Conservation (phyloP, 164 flowering plant genomes). For the Vitis riparia region DNA sequence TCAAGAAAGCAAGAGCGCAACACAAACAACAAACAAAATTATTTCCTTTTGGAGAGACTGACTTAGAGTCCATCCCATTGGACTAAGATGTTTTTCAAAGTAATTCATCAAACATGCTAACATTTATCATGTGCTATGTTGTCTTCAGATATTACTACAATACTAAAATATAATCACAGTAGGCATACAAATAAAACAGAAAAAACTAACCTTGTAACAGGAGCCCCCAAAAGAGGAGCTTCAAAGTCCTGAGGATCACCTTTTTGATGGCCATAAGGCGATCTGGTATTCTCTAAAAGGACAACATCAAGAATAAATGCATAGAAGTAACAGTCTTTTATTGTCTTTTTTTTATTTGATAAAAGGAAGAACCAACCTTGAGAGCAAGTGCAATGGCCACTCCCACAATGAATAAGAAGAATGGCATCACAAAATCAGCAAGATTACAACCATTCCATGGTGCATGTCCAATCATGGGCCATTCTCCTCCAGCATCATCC, state of each 20-base stretch:
- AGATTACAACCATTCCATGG: constrained; percentile 95
- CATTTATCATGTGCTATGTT: too few species aligned
- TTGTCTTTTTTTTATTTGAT: neutral
- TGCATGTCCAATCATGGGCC: constrained; percentile 84
- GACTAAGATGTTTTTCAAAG: too few species aligned
- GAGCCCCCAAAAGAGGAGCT: constrained; percentile 85
- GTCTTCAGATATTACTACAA: too few species aligned
- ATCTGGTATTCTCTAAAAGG: constrained; percentile 52
- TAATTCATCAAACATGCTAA: too few species aligned
- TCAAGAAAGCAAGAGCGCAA: too few species aligned
- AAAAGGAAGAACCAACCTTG: constrained; percentile 46
- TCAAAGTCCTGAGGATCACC: constrained; percentile 63
- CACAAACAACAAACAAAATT: too few species aligned
- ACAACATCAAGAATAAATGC: constrained; percentile 1
- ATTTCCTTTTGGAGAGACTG: too few species aligned
- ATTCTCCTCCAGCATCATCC: constrained; percentile 91
- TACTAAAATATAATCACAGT: too few species aligned
- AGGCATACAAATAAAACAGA: neutral
- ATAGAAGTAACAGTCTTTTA: neutral
- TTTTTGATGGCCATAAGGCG: constrained; percentile 38
- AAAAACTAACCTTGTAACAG: constrained; percentile 66
- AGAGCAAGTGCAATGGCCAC: constrained; percentile 82
- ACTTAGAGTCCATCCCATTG: too few species aligned
- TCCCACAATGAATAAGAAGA: constrained; percentile 89
- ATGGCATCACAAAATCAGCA: constrained; percentile 96